Conservation (phyloP, 306 rosid species). For the Dryas alaskensis region DNA sequence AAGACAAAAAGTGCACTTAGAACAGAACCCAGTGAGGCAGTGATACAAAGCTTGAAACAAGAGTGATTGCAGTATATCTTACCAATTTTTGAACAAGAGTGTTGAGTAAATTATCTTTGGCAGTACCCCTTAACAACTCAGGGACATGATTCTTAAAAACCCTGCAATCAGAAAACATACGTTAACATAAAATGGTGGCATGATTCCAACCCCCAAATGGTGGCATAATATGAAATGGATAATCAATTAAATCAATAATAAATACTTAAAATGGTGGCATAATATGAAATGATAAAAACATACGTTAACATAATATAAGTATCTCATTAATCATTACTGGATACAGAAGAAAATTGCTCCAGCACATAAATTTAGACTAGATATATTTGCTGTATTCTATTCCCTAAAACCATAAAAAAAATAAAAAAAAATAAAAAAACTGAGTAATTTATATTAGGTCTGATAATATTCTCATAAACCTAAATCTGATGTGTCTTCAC, state of each 20-base stretch:
- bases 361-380: neutral
- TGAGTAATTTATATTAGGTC: neutral
- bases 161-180: conserved; percentile 44
- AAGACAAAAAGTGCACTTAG: neutral
- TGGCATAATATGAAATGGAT: neutral
- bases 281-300: neutral
- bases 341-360: neutral
- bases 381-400: too few relatives aligned
- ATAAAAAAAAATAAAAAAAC: too few relatives aligned
- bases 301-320: neutral
- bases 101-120: conserved; percentile 45
- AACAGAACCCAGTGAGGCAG: neutral
- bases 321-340: neutral
- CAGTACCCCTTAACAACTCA: conserved; percentile 54
- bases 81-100: conserved; percentile 55
- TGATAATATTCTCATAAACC: neutral
- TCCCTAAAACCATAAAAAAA: too few relatives aligned
- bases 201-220: neutral
- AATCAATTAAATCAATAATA: neutral
- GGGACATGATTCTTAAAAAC: conserved; percentile 78
- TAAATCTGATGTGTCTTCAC: neutral
- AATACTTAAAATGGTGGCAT: neutral
- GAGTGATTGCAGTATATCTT: conserved; percentile 35
- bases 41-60: neutral
- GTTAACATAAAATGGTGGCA: neutral